phyloP scores from a whole-genome alignment of 805 yeast genomes.

The Candida tibetensis region DNA sequence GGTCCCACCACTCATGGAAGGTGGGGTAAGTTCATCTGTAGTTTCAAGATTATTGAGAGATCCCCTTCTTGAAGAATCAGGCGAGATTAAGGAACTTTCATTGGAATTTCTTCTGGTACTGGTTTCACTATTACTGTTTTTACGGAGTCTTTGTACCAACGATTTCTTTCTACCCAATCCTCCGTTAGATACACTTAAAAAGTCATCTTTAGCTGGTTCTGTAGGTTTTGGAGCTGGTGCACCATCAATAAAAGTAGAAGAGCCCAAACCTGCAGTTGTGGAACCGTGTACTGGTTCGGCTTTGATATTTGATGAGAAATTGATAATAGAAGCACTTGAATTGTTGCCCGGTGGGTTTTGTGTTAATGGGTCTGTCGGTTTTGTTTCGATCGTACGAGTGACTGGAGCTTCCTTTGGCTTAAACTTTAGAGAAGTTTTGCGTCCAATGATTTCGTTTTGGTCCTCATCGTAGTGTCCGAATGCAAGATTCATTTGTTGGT shows the following conservation, averaged over 20 bases:
- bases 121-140: conserved; percentile 32
- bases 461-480: conserved; percentile 64
- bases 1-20: conserved; percentile 10
- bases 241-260: conserved; percentile 91
- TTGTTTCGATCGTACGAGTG: conserved; percentile 8
- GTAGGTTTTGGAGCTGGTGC: conserved; percentile 75
- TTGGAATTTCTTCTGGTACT: conserved; percentile 31
- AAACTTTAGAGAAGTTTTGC: conserved; percentile 13
- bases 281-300: conserved; percentile 81
- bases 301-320: conserved; percentile 68
- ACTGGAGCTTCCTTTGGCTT: not conserved
- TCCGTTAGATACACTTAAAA: conserved; percentile 23
- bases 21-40: conserved; percentile 10
- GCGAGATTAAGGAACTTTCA: conserved; percentile 16
- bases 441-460: conserved; percentile 40
- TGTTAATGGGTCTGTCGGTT: conserved; percentile 20
- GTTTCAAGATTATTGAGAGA: conserved; percentile 10
- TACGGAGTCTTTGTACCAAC: conserved; percentile 63
- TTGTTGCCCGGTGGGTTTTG: conserved; percentile 30
- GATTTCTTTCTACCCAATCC: conserved; percentile 81
- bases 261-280: conserved; percentile 84
- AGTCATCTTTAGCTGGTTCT: conserved; percentile 22
- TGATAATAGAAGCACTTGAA: conserved; percentile 50
- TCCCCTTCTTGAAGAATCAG: conserved; percentile 13
- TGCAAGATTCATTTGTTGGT: conserved; percentile 64